These are phyloP conservation scores for Ophiorrhiza pumila DNA, from an alignment of 257 asterid species.

Conservation along the genomic window DNA sequence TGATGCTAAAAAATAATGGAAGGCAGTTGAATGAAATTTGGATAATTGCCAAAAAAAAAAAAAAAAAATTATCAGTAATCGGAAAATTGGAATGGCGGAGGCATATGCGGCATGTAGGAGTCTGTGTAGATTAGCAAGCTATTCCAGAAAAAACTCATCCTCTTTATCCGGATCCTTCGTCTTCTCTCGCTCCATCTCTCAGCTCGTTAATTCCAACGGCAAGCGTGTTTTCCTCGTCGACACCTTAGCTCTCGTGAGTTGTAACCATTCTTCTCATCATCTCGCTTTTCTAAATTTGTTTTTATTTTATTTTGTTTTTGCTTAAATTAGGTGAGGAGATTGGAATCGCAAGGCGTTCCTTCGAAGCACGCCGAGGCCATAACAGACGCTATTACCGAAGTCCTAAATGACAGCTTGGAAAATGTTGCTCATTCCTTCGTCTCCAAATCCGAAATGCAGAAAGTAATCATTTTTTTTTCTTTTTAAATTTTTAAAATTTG, in stretches of 20 bases:
- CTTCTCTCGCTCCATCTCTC: conserved; percentile 42
- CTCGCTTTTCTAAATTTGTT: not conserved
- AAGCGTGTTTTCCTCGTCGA: conserved; percentile 80
- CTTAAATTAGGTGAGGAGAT: conserved; percentile 65
- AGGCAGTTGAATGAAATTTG: too few species aligned
- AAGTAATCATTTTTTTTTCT: conserved; percentile 27
- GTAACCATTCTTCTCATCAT: not conserved
- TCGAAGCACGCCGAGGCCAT: conserved; percentile 88
- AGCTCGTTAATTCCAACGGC: conserved; percentile 44
- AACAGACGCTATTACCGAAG: conserved; percentile 66
- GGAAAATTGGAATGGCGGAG: conserved; percentile 13
- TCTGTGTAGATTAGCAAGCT: conserved; percentile 21
- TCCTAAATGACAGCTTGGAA: conserved; percentile 69
- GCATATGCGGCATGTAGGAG: conserved; percentile 25
- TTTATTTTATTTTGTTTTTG: not conserved
- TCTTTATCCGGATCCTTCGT: conserved; percentile 8
- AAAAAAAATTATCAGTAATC: not conserved
- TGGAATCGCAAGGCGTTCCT: conserved; percentile 82
- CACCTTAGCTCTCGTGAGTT: conserved; percentile 76
- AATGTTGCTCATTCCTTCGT: conserved; percentile 71
- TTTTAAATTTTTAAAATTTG: not conserved
- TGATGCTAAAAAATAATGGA: too few species aligned
- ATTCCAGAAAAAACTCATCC: not conserved
- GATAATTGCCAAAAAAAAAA: too few species aligned
- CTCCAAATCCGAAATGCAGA: conserved; percentile 76